phyloP scores from a whole-genome alignment of 1,284 basidiomycete genomes.

The Entoloma clypeatum region DNA sequence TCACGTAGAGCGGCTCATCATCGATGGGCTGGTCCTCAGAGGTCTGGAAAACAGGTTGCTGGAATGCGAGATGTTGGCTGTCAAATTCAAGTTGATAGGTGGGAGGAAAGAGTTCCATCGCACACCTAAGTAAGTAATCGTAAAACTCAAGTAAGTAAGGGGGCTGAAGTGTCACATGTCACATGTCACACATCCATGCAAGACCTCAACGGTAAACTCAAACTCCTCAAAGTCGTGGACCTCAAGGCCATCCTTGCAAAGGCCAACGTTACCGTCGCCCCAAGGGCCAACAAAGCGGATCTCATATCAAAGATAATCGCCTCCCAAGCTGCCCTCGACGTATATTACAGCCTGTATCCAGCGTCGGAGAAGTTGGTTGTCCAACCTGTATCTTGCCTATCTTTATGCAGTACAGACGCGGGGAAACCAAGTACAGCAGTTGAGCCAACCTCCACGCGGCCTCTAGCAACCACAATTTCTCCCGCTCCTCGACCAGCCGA shows the following conservation, averaged over 20 bases:
- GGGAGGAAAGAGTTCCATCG: conserved; percentile 59
- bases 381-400: conserved; percentile 24
- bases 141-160: conserved; percentile 21
- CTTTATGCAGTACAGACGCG: conserved; percentile 13
- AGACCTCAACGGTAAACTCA: conserved; percentile 50
- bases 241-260: conserved; percentile 59
- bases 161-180: conserved; percentile 21
- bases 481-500: neutral
- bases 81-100: conserved; percentile 49
- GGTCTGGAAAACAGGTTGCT: conserved; percentile 15
- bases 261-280: conserved; percentile 44
- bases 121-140: conserved; percentile 53
- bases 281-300: conserved; percentile 63
- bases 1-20: conserved; percentile 95
- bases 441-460: conserved; percentile 13
- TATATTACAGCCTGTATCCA: conserved; percentile 39
- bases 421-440: conserved; percentile 32
- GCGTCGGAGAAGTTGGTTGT: neutral
- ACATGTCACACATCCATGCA: conserved; percentile 24
- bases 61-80: conserved; percentile 19
- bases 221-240: conserved; percentile 68
- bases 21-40: conserved; percentile 48
- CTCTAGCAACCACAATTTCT: conserved; percentile 2
- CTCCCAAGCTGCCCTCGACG: conserved; percentile 45
- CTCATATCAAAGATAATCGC: conserved; percentile 60